These are phyloP conservation scores for Physcomitrium patens DNA, from an alignment of 225 moss, liverwort and hornwort genomes.

Conservation along the genomic window DNA sequence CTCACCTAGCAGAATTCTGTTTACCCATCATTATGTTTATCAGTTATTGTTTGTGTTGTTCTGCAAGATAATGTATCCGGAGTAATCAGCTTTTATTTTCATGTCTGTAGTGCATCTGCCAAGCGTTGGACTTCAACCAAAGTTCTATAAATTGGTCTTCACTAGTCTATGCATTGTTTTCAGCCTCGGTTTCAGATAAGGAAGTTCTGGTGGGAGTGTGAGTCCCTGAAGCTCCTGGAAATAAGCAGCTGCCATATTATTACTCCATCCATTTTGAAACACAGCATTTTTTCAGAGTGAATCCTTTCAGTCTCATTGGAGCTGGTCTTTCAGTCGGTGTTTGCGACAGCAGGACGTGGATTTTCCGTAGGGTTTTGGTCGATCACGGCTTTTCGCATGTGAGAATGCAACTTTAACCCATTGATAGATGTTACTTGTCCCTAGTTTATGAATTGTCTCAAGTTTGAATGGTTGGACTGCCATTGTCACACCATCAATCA, in stretches of 20 bases:
- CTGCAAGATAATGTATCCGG: not conserved
- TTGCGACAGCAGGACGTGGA: constrained; percentile 90
- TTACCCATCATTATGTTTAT: not conserved
- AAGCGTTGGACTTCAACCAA: too few relatives aligned
- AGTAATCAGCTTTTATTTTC: not conserved
- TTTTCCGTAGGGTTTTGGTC: constrained; percentile 87
- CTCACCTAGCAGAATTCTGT: constrained; percentile 55
- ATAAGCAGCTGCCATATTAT: not conserved
- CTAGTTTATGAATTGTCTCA: constrained; percentile 10
- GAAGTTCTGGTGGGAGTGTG: too few relatives aligned
- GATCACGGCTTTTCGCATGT: constrained; percentile 72
- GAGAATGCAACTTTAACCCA: constrained; percentile 25
- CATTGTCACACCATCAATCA: not conserved
- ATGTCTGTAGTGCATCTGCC: too few relatives aligned
- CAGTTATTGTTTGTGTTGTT: not conserved
- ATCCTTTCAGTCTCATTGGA: constrained; percentile 87
- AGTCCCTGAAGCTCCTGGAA: too few relatives aligned
- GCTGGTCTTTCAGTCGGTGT: constrained; percentile 79
- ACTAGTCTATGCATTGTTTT: too few relatives aligned
- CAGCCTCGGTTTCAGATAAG: too few relatives aligned
- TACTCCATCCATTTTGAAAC: constrained; percentile 11
- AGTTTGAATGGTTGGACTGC: constrained; percentile 14
- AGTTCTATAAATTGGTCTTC: too few relatives aligned
- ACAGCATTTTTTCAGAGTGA: constrained; percentile 42
- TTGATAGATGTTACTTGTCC: constrained; percentile 2